phyloP scores from a whole-genome alignment of 768 basidiomycete genomes.

The Termitomyces sp. region DNA sequence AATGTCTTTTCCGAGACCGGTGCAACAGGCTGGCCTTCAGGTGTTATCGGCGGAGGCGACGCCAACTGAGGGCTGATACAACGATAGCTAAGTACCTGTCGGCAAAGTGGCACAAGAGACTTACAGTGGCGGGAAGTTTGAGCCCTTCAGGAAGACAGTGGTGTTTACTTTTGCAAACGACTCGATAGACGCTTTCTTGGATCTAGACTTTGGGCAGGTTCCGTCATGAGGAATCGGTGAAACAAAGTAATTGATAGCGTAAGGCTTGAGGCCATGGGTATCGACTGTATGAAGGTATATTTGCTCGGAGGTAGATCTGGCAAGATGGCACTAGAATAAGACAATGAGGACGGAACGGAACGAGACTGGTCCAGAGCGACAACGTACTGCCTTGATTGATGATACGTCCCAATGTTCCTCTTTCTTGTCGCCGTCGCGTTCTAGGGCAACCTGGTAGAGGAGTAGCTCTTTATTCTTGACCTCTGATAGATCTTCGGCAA shows the following conservation, averaged over 20 bases:
- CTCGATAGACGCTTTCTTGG: conserved; percentile 27
- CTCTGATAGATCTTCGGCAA: conserved; percentile 35
- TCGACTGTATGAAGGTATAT: conserved; percentile 53
- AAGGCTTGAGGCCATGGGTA: conserved; percentile 41
- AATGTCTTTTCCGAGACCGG: conserved; percentile 72
- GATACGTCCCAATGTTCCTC: conserved; percentile 53
- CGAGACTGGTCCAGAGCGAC: conserved; percentile 14
- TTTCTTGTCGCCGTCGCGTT: conserved; percentile 37
- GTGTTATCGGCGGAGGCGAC: conserved; percentile 61
- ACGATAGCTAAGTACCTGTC: background rate
- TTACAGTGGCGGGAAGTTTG: conserved; percentile 57
- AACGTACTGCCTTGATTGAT: conserved; percentile 58
- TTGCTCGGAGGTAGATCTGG: conserved; percentile 48
- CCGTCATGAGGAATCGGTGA: conserved; percentile 68
- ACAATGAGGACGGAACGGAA: conserved; percentile 6
- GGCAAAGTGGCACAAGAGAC: conserved; percentile 20
- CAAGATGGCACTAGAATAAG: conserved; percentile 60
- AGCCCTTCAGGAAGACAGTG: conserved; percentile 42
- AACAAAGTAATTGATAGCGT: conserved; percentile 71
- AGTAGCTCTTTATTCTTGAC: conserved; percentile 36
- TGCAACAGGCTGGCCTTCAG: conserved; percentile 60
- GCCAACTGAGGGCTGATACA: conserved; percentile 60
- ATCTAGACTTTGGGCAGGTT: conserved; percentile 46
- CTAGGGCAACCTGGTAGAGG: conserved; percentile 73
- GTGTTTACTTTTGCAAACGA: conserved; percentile 44